Conservation (phyloP, 208 protist genomes). For the Acanthamoeba pearcei region DNA sequence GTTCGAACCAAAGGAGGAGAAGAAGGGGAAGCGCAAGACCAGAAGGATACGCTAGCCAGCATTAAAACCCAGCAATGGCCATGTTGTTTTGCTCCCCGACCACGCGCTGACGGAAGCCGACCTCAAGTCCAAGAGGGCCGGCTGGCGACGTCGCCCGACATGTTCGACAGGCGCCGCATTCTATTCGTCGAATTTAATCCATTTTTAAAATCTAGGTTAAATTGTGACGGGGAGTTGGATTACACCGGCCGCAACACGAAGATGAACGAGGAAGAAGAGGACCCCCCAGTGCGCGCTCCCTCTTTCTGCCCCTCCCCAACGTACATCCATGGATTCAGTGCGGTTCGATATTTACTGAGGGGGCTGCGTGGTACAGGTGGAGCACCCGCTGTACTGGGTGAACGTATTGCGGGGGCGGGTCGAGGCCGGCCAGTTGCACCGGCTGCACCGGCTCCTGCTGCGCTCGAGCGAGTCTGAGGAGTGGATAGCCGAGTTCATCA, state of each 20-base stretch:
- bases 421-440: neutral
- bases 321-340: neutral
- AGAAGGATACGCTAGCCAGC: neutral
- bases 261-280: neutral
- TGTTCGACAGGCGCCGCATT: too few species aligned
- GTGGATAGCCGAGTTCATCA: constrained; percentile 38
- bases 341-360: neutral
- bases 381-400: constrained; percentile 62
- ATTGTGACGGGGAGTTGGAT: too few species aligned
- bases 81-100: too few species aligned
- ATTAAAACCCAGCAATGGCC: too few species aligned
- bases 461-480: neutral
- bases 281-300: neutral
- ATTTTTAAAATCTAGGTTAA: too few species aligned
- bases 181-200: too few species aligned
- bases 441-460: neutral
- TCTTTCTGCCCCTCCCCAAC: neutral
- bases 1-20: neutral
- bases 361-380: neutral
- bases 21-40: neutral
- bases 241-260: neutral
- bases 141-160: too few species aligned
- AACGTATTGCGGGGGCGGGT: constrained; percentile 61
- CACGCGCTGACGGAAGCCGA: too few species aligned
- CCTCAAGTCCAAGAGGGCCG: neutral